Conservation (phyloP, 148 eudicot genomes). For the Drosera capensis region DNA sequence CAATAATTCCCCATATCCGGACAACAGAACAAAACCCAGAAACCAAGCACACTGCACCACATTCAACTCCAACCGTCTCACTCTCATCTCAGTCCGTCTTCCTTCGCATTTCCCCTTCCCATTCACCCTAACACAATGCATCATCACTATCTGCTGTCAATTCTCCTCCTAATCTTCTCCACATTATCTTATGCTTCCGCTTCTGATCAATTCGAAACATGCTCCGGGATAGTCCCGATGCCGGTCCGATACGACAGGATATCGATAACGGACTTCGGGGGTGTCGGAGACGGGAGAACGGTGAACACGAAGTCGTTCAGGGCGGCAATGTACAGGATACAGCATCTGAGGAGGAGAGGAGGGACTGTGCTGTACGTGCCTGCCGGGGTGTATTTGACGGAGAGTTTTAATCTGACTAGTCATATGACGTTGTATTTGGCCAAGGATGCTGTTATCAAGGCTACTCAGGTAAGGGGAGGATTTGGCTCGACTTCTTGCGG, state of each 20-base stretch:
- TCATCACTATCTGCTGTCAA: too few relatives aligned
- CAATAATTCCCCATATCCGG: too few relatives aligned
- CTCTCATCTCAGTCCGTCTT: too few relatives aligned
- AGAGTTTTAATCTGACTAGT: constrained; percentile 66
- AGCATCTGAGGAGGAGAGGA: constrained; percentile 43
- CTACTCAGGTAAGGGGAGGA: constrained; percentile 96
- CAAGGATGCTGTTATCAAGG: constrained; percentile 69
- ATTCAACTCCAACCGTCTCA: too few relatives aligned
- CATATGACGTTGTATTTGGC: constrained; percentile 89
- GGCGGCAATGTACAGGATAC: constrained; percentile 55
- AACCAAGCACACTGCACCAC: too few relatives aligned
- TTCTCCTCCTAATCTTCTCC: too few relatives aligned
- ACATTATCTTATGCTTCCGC: too few relatives aligned
- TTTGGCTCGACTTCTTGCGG: too few relatives aligned
- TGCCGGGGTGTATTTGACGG: constrained; percentile 69
- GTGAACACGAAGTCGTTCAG: constrained; percentile 70
- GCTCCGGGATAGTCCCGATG: constrained; percentile 74
- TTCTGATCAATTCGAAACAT: too few relatives aligned
- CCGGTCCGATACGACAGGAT: constrained; percentile 40
- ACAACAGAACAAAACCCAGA: too few relatives aligned
- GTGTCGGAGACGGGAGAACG: constrained; percentile 70
- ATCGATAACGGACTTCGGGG: constrained; percentile 75
- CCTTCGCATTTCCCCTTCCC: too few relatives aligned
- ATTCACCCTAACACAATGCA: too few relatives aligned
- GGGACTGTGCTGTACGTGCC: constrained; percentile 87